phyloP scores from a whole-genome alignment of 2,329 filamentous ascomycete species.

The Penicillium sp. region DNA sequence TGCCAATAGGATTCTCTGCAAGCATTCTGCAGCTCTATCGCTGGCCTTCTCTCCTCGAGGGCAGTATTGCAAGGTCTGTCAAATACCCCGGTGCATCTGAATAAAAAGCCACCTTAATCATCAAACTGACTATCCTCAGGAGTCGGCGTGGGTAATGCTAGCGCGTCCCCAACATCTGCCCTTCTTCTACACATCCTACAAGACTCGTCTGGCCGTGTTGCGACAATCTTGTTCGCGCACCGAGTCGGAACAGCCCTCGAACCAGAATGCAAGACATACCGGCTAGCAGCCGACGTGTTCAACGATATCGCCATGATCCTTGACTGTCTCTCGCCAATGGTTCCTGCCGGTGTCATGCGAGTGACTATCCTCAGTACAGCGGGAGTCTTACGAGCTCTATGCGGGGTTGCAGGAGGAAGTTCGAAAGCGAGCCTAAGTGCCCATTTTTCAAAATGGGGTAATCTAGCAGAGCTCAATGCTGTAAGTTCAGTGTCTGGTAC shows the following conservation, averaged over 20 bases:
- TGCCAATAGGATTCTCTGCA: conserved; percentile 39
- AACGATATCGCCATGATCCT: conserved; percentile 85
- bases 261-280: conserved; percentile 87
- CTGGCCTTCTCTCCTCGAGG: conserved; percentile 69
- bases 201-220: conserved; percentile 75
- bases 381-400: conserved; percentile 67
- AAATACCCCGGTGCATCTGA: neutral
- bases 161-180: conserved; percentile 75
- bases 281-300: conserved; percentile 82
- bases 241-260: conserved; percentile 78
- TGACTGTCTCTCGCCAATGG: conserved; percentile 76
- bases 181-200: conserved; percentile 81
- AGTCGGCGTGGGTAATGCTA: conserved; percentile 81
- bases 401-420: conserved; percentile 85
- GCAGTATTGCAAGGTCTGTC: conserved; percentile 71
- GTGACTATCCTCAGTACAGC: conserved; percentile 60
- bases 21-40: conserved; percentile 45
- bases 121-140: conserved; percentile 40
- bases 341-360: conserved; percentile 58
- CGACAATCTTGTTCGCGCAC: conserved; percentile 85
- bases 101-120: neutral
- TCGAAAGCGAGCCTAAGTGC: conserved; percentile 88
- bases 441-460: conserved; percentile 85
- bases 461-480: conserved; percentile 89
- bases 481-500: conserved; percentile 43